Evolutionary conservation across 2,329 filamentous ascomycete species (phyloP).

Genomic region (Teratosphaeria epicoccoides): DNA sequence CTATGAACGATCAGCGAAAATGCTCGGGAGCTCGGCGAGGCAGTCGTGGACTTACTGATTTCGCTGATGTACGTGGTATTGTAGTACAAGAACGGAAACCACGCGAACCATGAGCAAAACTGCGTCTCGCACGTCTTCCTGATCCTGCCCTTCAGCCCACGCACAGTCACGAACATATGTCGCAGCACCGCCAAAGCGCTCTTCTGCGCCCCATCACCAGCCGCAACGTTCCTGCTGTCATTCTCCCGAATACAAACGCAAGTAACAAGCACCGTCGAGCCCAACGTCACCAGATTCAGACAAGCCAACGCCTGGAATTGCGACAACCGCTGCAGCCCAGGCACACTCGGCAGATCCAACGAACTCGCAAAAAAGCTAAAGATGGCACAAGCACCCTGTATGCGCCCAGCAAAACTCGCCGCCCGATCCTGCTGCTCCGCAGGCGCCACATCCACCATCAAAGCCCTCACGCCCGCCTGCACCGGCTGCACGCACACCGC

Average conservation of each 20-base stretch:
- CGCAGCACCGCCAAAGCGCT: background rate
- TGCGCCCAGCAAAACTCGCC: background rate
- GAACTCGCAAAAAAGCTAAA: background rate
- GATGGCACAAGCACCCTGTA: background rate
- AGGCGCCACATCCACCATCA: background rate
- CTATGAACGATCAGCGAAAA: background rate
- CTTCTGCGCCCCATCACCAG: background rate
- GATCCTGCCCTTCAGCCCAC: background rate
- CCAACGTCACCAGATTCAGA: background rate
- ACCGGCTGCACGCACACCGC: background rate
- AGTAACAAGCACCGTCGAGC: background rate
- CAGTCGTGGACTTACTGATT: background rate
- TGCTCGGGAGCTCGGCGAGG: background rate
- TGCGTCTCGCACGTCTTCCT: background rate
- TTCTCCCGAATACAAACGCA: background rate
- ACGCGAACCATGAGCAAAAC: background rate
- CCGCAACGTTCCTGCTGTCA: background rate
- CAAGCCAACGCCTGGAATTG: background rate
- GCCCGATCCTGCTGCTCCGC: background rate
- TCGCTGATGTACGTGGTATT: background rate
- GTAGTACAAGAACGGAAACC: background rate
- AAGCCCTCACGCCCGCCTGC: background rate
- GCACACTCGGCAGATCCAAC: background rate
- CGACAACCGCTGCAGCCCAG: background rate
- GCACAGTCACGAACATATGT: background rate